Evolutionary conservation across 768 basidiomycete species (phyloP), one percentile per base, ranked within the genome.

Genomic region (Lactarius sp.): DNA sequence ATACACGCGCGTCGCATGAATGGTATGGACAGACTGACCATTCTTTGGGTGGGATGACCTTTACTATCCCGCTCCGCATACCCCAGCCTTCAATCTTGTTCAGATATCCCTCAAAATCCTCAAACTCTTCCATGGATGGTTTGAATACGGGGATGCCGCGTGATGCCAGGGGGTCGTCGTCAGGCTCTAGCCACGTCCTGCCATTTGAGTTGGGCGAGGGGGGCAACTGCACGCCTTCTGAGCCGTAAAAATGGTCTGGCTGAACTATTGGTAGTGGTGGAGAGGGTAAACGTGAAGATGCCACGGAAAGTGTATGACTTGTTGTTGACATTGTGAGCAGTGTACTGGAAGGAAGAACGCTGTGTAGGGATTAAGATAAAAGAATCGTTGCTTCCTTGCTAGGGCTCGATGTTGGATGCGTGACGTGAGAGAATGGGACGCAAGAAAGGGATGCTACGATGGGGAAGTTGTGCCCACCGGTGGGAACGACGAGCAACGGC

Each of bases 141-240:
- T 85, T 89, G 81, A 99, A 99, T 12, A 99, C 94, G 6, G 96
- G 97, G 52, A 98, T 96, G 42, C 96, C 97, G 54, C 90, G 88
- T 69, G 86, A 83, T 0, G 91, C 90, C 34, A 85, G 71, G 31
- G 85, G 89, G 77, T 93, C 92, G 70, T 92, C 89, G 34, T 80
- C 79, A n/a, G 92, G 92, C 68, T 85, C 82, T 39, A 92, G 78
- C 84, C 85, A 90, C 42, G 80, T 77, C 65, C 81, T 80, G 34
- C 83, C 83, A 65, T 84, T 81, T 2, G 85, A 86, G 64, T 80
- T 73, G 10, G 87, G 87, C 7, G 88, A 88, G 8, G 82, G 84
- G 2, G 83, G 83, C 0, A 78, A 66, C 12, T 73, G 73, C 14
- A 69, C 60, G 52, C 67, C 77, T 27, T 85, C 83, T 46, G 79